Evolutionary conservation across 2,329 filamentous ascomycete genomes (phyloP), one percentile per base, ranked within the genome.

Genomic region (Beauveria sp.): DNA sequence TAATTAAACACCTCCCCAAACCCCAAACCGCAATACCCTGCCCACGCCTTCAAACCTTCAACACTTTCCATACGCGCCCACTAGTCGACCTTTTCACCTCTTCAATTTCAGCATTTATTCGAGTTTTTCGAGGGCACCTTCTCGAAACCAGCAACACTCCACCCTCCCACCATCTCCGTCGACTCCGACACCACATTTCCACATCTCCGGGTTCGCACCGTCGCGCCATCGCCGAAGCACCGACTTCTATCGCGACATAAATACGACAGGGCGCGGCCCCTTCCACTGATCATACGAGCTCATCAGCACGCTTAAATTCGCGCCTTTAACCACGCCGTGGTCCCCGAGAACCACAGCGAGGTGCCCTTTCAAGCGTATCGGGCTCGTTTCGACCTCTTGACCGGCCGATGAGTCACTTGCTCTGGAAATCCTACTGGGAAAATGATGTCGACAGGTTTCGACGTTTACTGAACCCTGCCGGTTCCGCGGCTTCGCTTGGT

Each of bases 381-480:
- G 24, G 50, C 61, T 67, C 64, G 70, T 69, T 62, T 67, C 66
- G 60, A 66, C 65, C 70, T 67, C 68, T 75, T 73, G 46, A 57
- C 78, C 86, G 46, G 70, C 73, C 86, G 86, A 95, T 98, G 93
- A 98, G 91, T 88, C 89, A 92, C 81, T 85, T 89, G 85, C 86
- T 99, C 76, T 97, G 93, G 93, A 93, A 92, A 84, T 91, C 86
- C 75, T 98, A 93, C 75, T 89, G 96, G 81, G 89, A 97, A 86
- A 90, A 97, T 84, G 92, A 99, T 86, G 89, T 96, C 86, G 93
- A 96, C 75, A 86, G 81, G 73, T 98, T 99, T 84, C 89, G 90
- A 79, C 89, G 88, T 80, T 85, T 96, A 73, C 84, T 99, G 83
- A 87, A 87, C 72, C 86, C 85, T 74, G 82, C 88, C 77, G 81